phyloP scores from a whole-genome alignment of 305 asterid genomes.

The Rubia tinctorum region DNA sequence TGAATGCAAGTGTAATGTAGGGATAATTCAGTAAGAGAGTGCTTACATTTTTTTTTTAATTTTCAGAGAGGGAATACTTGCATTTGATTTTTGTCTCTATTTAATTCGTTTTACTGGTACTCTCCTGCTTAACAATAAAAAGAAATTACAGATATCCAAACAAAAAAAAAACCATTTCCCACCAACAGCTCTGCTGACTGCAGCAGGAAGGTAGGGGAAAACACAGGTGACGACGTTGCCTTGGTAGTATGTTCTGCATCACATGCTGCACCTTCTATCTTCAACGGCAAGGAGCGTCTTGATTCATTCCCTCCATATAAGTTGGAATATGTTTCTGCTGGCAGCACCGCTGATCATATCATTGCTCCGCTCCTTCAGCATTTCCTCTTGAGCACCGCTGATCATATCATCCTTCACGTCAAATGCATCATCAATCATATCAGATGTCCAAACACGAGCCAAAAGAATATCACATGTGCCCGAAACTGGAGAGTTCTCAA shows the following conservation, averaged over 20 bases:
- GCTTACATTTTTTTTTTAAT: too few species aligned
- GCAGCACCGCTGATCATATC: slow-evolving; percentile 62
- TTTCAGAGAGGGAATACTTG: not conserved
- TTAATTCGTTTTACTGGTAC: not conserved
- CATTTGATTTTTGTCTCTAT: not conserved
- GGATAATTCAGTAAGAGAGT: too few species aligned
- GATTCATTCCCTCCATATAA: slow-evolving; percentile 51
- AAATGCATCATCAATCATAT: slow-evolving; percentile 10
- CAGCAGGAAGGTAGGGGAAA: not conserved
- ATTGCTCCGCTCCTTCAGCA: slow-evolving; percentile 78
- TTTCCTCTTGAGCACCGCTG: slow-evolving; percentile 63
- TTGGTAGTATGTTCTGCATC: not conserved
- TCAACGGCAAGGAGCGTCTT: not conserved
- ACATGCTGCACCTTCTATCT: slow-evolving; percentile 1
- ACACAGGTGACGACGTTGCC: not conserved
- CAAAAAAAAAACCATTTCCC: not conserved
- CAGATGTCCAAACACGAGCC: not conserved
- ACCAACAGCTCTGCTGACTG: not conserved
- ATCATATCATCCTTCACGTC: slow-evolving; percentile 54
- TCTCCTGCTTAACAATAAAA: not conserved
- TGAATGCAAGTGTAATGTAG: too few species aligned
- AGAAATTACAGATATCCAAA: not conserved
- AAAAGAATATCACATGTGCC: not conserved
- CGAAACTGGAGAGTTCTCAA: not conserved
- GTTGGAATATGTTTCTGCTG: slow-evolving; percentile 77